phyloP scores from a whole-genome alignment of 106 monocot genomes.

The Dendrobium catenatum region DNA sequence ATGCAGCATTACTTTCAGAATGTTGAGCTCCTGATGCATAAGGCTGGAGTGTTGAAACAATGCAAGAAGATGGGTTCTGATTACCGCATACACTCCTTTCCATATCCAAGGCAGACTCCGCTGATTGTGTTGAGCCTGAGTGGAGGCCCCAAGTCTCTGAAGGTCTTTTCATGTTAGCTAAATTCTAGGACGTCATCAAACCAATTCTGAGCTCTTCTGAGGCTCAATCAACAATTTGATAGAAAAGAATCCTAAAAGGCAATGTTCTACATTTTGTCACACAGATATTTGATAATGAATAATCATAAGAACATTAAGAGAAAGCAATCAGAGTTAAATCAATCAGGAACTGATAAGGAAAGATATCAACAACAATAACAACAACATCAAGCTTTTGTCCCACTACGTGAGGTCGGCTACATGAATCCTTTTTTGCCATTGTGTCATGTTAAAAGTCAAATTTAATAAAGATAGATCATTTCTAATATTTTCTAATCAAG shows the following conservation, averaged over 20 bases:
- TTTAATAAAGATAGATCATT: too few relatives aligned
- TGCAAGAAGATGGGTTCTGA: constrained; percentile 22
- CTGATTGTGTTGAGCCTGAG: constrained; percentile 51
- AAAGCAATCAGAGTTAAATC: not conserved
- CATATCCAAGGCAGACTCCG: constrained; percentile 73
- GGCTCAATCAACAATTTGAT: constrained; percentile 2
- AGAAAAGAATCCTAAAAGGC: constrained; percentile 5
- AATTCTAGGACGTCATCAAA: constrained; percentile 16
- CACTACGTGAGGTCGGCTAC: too few relatives aligned
- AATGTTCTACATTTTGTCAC: constrained; percentile 3
- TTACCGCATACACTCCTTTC: constrained; percentile 41
- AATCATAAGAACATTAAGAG: not conserved
- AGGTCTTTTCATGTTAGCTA: constrained; percentile 37
- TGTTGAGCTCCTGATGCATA: constrained; percentile 77
- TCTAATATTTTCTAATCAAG: too few relatives aligned
- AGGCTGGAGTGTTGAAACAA: constrained; percentile 54
- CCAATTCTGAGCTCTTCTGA: constrained; percentile 2
- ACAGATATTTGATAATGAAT: not conserved
- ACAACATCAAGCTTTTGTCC: too few relatives aligned
- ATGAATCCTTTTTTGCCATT: too few relatives aligned
- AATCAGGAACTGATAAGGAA: not conserved
- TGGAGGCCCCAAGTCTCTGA: constrained; percentile 24
- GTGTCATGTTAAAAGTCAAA: too few relatives aligned
- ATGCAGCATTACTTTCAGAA: constrained; percentile 83
- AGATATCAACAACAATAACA: not conserved